Conservation (phyloP, 2,329 filamentous ascomycete genomes). For the Lachnellula occidentalis region DNA sequence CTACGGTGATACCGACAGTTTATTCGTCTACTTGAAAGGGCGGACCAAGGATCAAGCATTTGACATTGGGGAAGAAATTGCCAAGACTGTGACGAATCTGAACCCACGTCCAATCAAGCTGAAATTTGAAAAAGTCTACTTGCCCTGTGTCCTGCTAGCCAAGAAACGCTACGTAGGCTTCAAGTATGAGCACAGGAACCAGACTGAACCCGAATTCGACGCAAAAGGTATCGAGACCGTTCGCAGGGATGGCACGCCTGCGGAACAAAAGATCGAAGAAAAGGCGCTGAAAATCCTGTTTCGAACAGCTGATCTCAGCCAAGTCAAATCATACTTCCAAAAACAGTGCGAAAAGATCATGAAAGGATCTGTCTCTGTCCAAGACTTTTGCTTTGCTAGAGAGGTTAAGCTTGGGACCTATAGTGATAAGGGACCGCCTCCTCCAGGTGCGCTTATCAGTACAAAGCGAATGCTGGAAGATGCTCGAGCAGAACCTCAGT, state of each 20-base stretch:
- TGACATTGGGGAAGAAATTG: constrained; percentile 86
- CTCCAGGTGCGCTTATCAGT: constrained; percentile 84
- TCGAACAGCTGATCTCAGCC: constrained; percentile 79
- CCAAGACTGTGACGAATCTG: constrained; percentile 76
- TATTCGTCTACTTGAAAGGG: constrained; percentile 87
- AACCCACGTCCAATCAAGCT: constrained; percentile 91
- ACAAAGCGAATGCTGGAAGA: constrained; percentile 83
- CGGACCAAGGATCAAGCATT: constrained; percentile 86
- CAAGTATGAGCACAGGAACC: constrained; percentile 79
- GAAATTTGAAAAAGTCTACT: constrained; percentile 98
- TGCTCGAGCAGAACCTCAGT: constrained; percentile 81
- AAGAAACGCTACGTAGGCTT: constrained; percentile 99
- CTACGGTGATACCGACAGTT: constrained; percentile 93
- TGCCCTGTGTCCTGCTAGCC: constrained; percentile 86
- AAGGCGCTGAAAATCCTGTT: constrained; percentile 86
- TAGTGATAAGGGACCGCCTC: constrained; percentile 70
- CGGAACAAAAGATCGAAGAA: constrained; percentile 95
- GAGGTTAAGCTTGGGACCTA: constrained; percentile 91
- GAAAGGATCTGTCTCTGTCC: constrained; percentile 78
- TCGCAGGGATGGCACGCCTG: constrained; percentile 86
- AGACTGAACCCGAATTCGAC: constrained; percentile 82
- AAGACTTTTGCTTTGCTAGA: constrained; percentile 92
- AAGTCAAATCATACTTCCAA: constrained; percentile 88
- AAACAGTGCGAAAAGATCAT: constrained; percentile 88
- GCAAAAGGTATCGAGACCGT: constrained; percentile 99